A percentile compares a stretch with the other conserved stretches of the same genome.
Conservation (phyloP, 2,329 filamentous ascomycete genomes). For the Pestalotiopsis sp. region DNA sequence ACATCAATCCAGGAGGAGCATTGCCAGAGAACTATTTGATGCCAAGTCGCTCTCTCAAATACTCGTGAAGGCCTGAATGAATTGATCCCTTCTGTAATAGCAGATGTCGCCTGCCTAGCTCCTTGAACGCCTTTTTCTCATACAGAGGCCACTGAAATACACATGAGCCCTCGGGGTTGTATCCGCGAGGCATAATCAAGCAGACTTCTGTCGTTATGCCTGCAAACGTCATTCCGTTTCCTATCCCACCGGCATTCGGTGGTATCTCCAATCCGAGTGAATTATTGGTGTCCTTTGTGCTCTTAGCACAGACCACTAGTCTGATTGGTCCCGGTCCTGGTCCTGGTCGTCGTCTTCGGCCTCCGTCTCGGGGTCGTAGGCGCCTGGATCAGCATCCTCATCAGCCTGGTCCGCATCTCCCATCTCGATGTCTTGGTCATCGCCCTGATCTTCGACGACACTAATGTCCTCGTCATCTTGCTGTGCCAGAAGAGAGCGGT, state of each 20-base stretch:
- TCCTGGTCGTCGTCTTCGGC: slow-evolving; percentile 28
- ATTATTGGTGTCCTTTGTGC: too few species aligned
- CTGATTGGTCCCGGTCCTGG: not conserved
- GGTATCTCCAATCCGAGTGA: too few species aligned
- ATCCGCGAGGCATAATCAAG: not conserved
- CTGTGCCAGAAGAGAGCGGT: slow-evolving; percentile 26
- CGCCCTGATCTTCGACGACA: slow-evolving; percentile 16
- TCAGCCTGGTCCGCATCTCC: slow-evolving; percentile 18
- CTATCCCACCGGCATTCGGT: too few species aligned
- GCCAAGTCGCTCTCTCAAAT: too few species aligned
- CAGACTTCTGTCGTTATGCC: not conserved
- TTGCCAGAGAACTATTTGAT: too few species aligned
- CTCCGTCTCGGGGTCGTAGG: slow-evolving; percentile 36
- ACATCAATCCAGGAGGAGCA: too few species aligned
- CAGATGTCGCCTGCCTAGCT: not conserved
- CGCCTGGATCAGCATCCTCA: slow-evolving; percentile 20
- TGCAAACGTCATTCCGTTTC: too few species aligned
- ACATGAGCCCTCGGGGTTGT: not conserved
- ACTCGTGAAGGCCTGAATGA: too few species aligned
- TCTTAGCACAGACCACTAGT: not conserved
- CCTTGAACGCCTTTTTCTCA: not conserved
- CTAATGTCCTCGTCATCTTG: slow-evolving; percentile 28
- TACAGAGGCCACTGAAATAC: not conserved
- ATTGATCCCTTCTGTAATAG: too few species aligned
- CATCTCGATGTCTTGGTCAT: slow-evolving; percentile 21